Conservation (phyloP, 2,329 filamentous ascomycete genomes). For the Colletotrichum sp. region DNA sequence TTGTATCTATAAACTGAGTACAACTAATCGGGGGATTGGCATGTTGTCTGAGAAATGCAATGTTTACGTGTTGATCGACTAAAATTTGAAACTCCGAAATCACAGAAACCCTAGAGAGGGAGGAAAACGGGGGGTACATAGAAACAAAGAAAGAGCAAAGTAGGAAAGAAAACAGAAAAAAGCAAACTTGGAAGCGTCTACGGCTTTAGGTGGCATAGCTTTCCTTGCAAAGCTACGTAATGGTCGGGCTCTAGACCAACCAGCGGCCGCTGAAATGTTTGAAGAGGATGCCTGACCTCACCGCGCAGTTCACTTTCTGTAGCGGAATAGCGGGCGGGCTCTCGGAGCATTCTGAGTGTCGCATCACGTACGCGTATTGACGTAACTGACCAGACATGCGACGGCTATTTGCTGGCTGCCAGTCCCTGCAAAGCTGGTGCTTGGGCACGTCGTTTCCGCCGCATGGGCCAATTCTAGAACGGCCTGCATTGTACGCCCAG, state of each 20-base stretch:
- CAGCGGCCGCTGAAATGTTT: neutral
- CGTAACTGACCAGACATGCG: neutral
- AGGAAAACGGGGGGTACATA: too few relatives aligned
- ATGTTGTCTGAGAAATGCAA: neutral
- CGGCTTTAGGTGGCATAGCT: neutral
- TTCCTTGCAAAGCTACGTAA: conserved; percentile 2
- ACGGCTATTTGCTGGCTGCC: neutral
- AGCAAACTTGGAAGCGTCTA: too few relatives aligned
- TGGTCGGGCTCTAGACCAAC: neutral
- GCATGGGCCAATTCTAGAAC: neutral
- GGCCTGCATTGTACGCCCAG: neutral
- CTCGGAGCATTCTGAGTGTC: neutral
- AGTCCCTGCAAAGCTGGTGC: neutral
- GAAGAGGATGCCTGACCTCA: neutral
- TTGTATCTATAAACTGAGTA: neutral
- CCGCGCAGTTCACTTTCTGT: neutral
- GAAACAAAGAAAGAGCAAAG: neutral
- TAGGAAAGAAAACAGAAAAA: too few relatives aligned
- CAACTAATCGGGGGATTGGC: neutral
- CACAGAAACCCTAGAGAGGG: neutral
- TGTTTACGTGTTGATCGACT: neutral
- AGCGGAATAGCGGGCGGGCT: neutral
- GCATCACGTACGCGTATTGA: neutral
- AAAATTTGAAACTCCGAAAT: neutral
- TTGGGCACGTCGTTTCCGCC: neutral